Base-by-base conservation (phyloP, 1,284 basidiomycete species). In the Cryptococcus deneoformans region DNA sequence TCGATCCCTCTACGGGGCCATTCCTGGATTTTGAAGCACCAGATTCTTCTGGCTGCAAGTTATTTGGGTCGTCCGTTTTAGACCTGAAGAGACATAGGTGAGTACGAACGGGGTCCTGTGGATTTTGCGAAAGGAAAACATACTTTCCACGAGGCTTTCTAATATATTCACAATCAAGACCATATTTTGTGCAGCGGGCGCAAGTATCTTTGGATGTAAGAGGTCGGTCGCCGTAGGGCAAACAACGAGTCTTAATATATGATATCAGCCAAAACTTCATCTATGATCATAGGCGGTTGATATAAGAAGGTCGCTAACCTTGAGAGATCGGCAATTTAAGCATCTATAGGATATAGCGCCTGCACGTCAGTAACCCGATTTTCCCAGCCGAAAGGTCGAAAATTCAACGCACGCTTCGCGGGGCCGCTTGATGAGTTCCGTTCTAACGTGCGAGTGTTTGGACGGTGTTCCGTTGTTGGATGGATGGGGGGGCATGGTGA, bases 131-230 rank as follows among this genome's bases (percentile, higher is more conserved):
- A 20, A 20, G 20, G 20, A 20, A 20, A n/a, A 53, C 51, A 36
- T 35, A 53, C 51, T 53, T 53, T 53, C 51, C 51, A 14, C 51
- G 24, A 24, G 35, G 29, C 40, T 53, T 29, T 5, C 51, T 24
- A 12, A 40, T 35, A 37, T 53, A 53, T 12, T 53, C 51, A 24
- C 51, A 53, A 35, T 37, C 36, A 34, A 53, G 35, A n/a, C 39
- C 29, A 16, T 53, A 53, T 24, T 53, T 53, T 5, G 51, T 45
- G 24, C 51, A 53, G 20, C 51, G 14, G 14, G 42, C 44, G 37
- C 51, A 53, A 10, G 42, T 29, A 36, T 53, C 51, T 24, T 53
- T 53, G 24, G 51, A 53, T 10, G 42, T 53, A 11, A 53, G 24
- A 29, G 51, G 36, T 29, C 42, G 34, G 20, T 45, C 43, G 14